Percentiles rank a stretch among this genome's conserved stretches.
Conservation (phyloP, 202 grass and related monocot species). For the Alloteropsis angusta region DNA sequence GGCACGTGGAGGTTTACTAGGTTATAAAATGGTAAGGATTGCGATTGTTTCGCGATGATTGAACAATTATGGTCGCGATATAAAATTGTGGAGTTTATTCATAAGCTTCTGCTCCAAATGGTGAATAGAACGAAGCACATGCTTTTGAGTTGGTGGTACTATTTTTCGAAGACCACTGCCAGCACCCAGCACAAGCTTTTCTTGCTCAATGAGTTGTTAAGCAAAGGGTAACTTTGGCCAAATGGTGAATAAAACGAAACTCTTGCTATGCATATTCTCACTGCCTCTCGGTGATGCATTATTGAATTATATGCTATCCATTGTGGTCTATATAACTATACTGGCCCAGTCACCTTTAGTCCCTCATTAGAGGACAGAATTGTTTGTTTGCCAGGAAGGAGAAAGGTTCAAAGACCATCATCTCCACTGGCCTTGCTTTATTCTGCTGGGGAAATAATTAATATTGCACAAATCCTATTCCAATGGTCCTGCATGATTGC, state of each 20-base stretch:
- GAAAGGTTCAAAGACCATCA: background rate
- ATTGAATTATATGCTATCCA: background rate
- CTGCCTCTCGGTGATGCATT: background rate
- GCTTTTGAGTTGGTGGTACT: background rate
- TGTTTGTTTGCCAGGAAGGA: background rate
- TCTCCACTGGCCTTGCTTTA: constrained; percentile 3
- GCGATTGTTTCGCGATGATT: constrained; percentile 23
- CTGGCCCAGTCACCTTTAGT: background rate
- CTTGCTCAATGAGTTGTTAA: background rate
- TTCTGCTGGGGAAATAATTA: background rate
- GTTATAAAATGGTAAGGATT: background rate
- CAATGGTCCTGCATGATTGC: constrained; percentile 24
- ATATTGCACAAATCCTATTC: background rate
- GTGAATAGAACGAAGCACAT: constrained; percentile 23
- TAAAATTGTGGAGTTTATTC: constrained; percentile 19
- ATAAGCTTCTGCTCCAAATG: constrained; percentile 15
- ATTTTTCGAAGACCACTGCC: background rate
- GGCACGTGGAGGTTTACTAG: constrained; percentile 88
- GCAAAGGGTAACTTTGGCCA: background rate
- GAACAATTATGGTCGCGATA: background rate
- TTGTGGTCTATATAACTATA: background rate
- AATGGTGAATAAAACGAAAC: no score
- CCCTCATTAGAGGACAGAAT: background rate
- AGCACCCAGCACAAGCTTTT: background rate
- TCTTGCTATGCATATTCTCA: background rate